Base-by-base conservation (phyloP, 331 rosid genomes). In the Phaseolus coccineus region DNA sequence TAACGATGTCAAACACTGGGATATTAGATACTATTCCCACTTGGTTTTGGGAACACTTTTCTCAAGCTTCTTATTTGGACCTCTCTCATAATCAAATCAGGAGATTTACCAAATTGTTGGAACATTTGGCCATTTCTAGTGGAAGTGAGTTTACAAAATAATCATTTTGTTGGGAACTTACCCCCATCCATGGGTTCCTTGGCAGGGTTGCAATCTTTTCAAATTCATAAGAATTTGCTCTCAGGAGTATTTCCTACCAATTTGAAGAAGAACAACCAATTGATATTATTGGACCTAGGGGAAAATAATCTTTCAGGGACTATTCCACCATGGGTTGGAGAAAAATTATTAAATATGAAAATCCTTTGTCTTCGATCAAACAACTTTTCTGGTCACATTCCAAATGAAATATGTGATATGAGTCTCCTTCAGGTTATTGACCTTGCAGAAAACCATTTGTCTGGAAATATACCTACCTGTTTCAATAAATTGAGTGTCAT, bases 261-360 rank as follows among this genome's bases (percentile, higher is more conserved):
- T 9, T 63, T 63, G 15, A 52, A 31, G 55, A 77, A 55, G 6
- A 25, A 3, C 9, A 19, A 10, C 0, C 0, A 39, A 8, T 71
- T 77, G 44, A 56, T 40, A 2, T 6, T 10, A 3, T 58, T 77
- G 56, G 73, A 68, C 9, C 56, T 68, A 4, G 37, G 73, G 2
- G 73, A 42, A 42, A 67, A 66, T 40, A 3, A 4, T 3, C 4
- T 87, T 27, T 37, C 56, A 0, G 88, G 87, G 15, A 63, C 1
- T 6, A 46, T 87, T 33, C 89, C 90, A 31, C 0, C 31, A 24
- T 73, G 87, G 85, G 5, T 87, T 9, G 87, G 89, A 5, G 33
- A 74, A 31, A 73, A 25, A 1, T 48, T 70, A 0, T 0, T 2
- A 15, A 52, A 65, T 25, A 3, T 82, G 50, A 51, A 0, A 61